Evolutionary conservation across 202 grass and related monocot species (phyloP).

Genomic region (Dendrocalamus latiflorus): DNA sequence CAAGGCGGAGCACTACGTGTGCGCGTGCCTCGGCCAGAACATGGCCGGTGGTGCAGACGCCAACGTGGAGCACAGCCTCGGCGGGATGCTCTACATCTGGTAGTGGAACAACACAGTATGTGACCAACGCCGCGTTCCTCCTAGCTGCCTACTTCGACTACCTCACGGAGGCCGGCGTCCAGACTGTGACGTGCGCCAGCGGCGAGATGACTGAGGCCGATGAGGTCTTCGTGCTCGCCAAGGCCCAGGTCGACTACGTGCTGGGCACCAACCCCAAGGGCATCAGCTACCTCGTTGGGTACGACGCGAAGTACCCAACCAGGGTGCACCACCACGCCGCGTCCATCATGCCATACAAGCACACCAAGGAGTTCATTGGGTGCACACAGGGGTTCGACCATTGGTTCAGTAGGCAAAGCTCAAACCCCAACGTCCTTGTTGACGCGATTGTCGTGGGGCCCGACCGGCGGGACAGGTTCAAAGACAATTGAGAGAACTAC

Average conservation of each 20-base stretch:
- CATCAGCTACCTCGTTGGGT: conserved; percentile 82
- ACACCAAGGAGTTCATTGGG: conserved; percentile 77
- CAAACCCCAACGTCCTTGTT: conserved; percentile 71
- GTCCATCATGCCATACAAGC: conserved; percentile 80
- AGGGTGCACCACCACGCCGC: conserved; percentile 81
- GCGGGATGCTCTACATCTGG: conserved; percentile 75
- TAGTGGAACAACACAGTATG: conserved; percentile 98
- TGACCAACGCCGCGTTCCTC: conserved; percentile 79
- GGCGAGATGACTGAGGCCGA: background rate
- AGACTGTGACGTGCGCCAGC: conserved; percentile 25
- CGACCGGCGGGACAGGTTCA: conserved; percentile 52
- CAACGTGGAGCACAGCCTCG: conserved; percentile 68
- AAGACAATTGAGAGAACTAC: conserved; percentile 71
- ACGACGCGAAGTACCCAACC: conserved; percentile 50
- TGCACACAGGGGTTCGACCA: conserved; percentile 94
- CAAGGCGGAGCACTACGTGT: conserved; percentile 86
- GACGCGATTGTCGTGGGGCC: conserved; percentile 78
- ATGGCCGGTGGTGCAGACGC: conserved; percentile 2
- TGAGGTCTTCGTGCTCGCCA: conserved; percentile 50
- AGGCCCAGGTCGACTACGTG: conserved; percentile 76
- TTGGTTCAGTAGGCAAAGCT: conserved; percentile 65
- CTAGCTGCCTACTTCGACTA: conserved; percentile 56
- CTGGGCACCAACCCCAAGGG: conserved; percentile 66
- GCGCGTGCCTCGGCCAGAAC: conserved; percentile 70
- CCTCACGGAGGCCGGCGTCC: conserved; percentile 8